Evolutionary conservation across 352 stramenopile species (phyloP), one percentile per base, ranked within the genome.

Genomic region (Globisporangium heterothallicum): DNA sequence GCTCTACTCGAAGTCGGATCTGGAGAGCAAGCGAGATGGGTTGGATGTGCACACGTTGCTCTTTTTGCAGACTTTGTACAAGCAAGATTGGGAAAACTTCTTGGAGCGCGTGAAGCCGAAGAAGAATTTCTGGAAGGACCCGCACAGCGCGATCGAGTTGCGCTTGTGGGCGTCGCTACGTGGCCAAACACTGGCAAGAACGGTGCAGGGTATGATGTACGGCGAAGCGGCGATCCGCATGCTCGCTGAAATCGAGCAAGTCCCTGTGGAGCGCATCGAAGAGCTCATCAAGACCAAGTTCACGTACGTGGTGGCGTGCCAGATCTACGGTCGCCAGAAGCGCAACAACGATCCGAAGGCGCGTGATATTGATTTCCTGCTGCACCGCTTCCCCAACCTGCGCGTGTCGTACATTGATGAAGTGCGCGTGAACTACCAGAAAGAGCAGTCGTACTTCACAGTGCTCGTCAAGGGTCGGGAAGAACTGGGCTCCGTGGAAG

Each of bases 151-250:
- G 8, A 76, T 91, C 35, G 95, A 99, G 58, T 86, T 97, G 38
- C 85, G 96, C 10, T 80, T 98, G 56, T 99, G 97, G 97, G 96
- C 97, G n/a, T 98, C 94, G 34, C 81, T 98, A 59, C 88, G 97
- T 53, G 95, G 96, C 10, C 97, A 99, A 69, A 99, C 97, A 5
- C 79, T 99, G 19, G 87, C 94, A 35, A 77, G 97, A 40, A 99
- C 97, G 10, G 95, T 99, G 12, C 96, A 97, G 61, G 97, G 97
- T 26, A 99, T 99, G 94, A 99, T 99, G 97, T 98, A 99, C 66
- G 97, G 96, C 48, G 97, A 99, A 76, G 97, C 97, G 19, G 96
- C 97, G 3, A 91, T 99, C 18, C 91, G 95, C n/a, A 70, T 99
- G 35, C 78, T 99, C 6, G 96, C 92, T 2, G 92, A 98, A 44